These are phyloP conservation scores for Curvularia verruculosa DNA, from an alignment of 2,329 filamentous ascomycete genomes.

Conservation along the genomic window DNA sequence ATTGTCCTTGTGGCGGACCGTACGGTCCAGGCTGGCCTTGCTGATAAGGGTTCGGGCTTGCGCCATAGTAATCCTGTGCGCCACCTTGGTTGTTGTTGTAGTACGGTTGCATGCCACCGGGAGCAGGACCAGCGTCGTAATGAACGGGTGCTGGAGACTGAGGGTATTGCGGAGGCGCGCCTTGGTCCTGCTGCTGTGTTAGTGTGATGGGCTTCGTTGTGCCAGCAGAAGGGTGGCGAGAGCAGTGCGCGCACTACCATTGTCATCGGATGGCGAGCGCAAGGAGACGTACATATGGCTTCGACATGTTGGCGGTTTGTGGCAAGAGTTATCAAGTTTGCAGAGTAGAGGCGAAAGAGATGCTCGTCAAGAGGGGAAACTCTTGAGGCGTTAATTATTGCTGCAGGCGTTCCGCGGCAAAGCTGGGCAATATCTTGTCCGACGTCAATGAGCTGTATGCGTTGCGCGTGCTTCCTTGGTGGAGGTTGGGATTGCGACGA, in stretches of 20 bases:
- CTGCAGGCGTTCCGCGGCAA: constrained; percentile 5
- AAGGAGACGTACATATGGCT: constrained; percentile 13
- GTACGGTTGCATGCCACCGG: constrained; percentile 22
- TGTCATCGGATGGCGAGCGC: neutral
- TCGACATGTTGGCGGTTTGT: constrained; percentile 10
- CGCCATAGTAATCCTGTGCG: constrained; percentile 29
- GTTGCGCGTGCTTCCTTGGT: constrained; percentile 2
- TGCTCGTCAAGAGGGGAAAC: neutral
- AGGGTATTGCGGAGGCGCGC: constrained; percentile 46
- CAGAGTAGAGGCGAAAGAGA: neutral
- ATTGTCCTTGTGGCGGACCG: constrained; percentile 25
- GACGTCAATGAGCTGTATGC: constrained; percentile 2
- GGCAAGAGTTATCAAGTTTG: neutral
- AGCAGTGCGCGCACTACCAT: neutral
- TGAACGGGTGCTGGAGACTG: constrained; percentile 41
- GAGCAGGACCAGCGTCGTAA: constrained; percentile 35
- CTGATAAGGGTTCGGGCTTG: constrained; percentile 32
- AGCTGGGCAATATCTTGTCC: constrained; percentile 12
- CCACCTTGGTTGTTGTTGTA: constrained; percentile 27
- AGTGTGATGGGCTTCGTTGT: neutral
- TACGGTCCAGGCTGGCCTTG: constrained; percentile 30
- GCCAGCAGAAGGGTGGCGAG: neutral
- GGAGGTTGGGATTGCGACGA: neutral
- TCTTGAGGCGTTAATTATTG: neutral
- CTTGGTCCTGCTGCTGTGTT: constrained; percentile 4